A percentile compares a stretch with the other conserved stretches of the same genome.
phyloP scores from a whole-genome alignment of 768 basidiomycete species.

The Serendipita sp. region DNA sequence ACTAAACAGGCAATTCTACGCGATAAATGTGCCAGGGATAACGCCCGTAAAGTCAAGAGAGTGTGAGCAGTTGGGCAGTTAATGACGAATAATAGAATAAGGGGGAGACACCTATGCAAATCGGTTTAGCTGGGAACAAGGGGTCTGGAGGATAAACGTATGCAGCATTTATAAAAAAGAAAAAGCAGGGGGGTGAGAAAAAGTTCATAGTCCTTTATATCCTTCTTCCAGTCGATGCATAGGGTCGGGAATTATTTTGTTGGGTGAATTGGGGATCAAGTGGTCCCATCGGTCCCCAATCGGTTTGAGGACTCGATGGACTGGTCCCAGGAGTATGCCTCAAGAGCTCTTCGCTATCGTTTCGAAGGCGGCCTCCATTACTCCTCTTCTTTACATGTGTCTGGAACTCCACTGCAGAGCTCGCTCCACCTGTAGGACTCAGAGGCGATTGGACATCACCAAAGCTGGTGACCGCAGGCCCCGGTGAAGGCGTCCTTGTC shows the following conservation, averaged over 20 bases:
- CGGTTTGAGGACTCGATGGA: neutral
- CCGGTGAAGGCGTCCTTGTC: conserved; percentile 30
- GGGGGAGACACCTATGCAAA: too few relatives aligned
- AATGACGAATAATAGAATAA: too few relatives aligned
- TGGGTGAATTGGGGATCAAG: conserved; percentile 18
- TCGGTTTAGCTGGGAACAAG: neutral
- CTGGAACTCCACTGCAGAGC: conserved; percentile 24
- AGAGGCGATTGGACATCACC: conserved; percentile 16
- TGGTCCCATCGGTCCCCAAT: conserved; percentile 34
- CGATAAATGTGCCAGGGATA: neutral
- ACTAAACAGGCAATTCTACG: neutral
- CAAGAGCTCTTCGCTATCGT: conserved; percentile 15
- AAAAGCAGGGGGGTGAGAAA: neutral
- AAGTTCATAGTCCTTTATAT: neutral
- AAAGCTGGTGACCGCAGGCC: conserved; percentile 13
- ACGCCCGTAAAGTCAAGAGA: too few relatives aligned
- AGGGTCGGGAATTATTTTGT: neutral
- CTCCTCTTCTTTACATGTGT: conserved; percentile 27
- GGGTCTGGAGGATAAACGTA: neutral
- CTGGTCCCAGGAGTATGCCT: neutral
- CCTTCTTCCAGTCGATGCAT: neutral
- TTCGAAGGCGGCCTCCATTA: conserved; percentile 19
- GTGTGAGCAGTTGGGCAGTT: too few relatives aligned
- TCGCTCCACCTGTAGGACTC: conserved; percentile 21
- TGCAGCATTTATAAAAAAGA: neutral